Evolutionary conservation across 2,329 filamentous ascomycete genomes (phyloP).

Genomic region (Aspergillus ochraceus): DNA sequence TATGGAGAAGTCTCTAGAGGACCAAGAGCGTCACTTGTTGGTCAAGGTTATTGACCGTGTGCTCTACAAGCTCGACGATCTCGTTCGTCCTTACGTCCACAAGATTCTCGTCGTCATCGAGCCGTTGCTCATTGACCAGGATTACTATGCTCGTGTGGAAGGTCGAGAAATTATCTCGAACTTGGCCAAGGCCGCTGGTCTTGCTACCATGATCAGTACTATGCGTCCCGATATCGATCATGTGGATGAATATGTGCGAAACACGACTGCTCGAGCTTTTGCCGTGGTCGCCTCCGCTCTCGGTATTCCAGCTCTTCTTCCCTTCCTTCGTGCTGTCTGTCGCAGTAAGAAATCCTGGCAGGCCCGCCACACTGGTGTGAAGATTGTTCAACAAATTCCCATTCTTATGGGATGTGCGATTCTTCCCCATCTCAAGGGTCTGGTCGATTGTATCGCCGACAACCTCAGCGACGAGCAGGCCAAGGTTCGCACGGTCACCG

Average conservation of each 20-base stretch:
- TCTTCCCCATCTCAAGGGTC: constrained; percentile 87
- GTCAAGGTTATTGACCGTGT: constrained; percentile 99
- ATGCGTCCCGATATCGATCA: constrained; percentile 99
- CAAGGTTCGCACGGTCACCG: constrained; percentile 95
- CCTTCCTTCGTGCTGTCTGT: constrained; percentile 93
- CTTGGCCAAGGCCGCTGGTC: constrained; percentile 89
- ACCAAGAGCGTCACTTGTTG: constrained; percentile 94
- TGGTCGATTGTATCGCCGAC: constrained; percentile 94
- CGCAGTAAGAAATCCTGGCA: constrained; percentile 99
- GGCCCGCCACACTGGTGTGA: constrained; percentile 94
- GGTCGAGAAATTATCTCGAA: constrained; percentile 99
- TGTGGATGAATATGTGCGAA: constrained; percentile 95
- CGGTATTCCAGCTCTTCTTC: constrained; percentile 90
- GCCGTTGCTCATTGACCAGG: constrained; percentile 97
- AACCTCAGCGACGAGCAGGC: constrained; percentile 97
- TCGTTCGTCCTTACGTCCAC: constrained; percentile 94
- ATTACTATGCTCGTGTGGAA: constrained; percentile 98
- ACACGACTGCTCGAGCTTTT: constrained; percentile 95
- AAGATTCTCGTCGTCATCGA: constrained; percentile 99
- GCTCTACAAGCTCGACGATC: constrained; percentile 95
- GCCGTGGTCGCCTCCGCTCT: constrained; percentile 95
- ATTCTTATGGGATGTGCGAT: constrained; percentile 99
- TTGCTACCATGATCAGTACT: constrained; percentile 98
- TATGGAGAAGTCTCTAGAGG: constrained; percentile 97
- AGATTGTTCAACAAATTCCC: constrained; percentile 98